Conservation (phyloP, 805 yeast species). For the Suhomyces sp. region DNA sequence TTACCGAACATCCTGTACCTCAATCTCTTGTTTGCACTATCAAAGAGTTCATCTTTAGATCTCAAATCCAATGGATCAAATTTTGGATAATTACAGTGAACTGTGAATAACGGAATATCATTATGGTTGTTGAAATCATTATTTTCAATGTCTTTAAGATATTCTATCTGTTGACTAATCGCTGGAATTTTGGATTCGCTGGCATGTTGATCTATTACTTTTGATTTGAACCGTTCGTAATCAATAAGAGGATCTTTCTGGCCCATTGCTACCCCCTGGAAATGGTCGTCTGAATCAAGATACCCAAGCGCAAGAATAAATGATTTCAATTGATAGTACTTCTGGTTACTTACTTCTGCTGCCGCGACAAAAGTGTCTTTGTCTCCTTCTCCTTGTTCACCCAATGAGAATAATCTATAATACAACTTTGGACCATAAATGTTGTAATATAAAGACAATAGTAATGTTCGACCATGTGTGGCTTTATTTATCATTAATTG, state of each 20-base stretch:
- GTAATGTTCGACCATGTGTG: constrained; percentile 55
- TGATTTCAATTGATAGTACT: constrained; percentile 38
- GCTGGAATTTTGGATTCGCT: constrained; percentile 9
- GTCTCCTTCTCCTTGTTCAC: constrained; percentile 35
- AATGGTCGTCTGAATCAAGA: constrained; percentile 17
- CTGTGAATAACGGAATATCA: constrained; percentile 24
- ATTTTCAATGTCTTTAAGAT: constrained; percentile 16
- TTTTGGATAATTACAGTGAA: constrained; percentile 39
- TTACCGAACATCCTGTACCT: constrained; percentile 30
- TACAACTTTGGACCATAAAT: constrained; percentile 59
- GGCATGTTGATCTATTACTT: constrained; percentile 8
- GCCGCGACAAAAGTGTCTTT: constrained; percentile 22
- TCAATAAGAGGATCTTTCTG: constrained; percentile 15
- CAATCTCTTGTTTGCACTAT: constrained; percentile 20
- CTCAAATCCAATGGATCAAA: constrained; percentile 30
- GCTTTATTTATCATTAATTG: constrained; percentile 59
- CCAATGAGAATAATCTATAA: constrained; percentile 60
- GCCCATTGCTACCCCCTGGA: constrained; percentile 33
- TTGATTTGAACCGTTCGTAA: constrained; percentile 6
- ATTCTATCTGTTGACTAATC: constrained; percentile 24
- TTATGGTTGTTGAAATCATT: constrained; percentile 19
- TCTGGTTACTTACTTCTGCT: constrained; percentile 14
- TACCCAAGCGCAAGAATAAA: constrained; percentile 35
- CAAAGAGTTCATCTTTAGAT: constrained; percentile 25
- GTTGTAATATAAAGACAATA: constrained; percentile 65